A percentile compares a stretch with the other conserved stretches of the same genome.
Conservation (phyloP, 1,284 basidiomycete species). For the Thecaphora frezii region DNA sequence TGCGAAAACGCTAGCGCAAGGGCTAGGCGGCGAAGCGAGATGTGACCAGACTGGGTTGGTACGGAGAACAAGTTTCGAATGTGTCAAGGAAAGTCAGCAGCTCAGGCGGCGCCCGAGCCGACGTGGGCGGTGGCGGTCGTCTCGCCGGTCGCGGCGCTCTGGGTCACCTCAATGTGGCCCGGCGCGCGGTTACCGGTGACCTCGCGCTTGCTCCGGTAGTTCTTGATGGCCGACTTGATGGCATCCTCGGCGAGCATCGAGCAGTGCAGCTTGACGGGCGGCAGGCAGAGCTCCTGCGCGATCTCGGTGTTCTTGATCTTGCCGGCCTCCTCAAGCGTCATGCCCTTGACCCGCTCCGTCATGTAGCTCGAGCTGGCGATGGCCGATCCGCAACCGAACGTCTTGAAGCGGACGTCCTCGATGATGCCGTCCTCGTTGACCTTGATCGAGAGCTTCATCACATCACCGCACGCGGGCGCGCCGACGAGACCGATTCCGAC, state of each 20-base stretch:
- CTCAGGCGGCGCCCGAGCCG: conserved; percentile 54
- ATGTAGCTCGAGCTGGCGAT: conserved; percentile 74
- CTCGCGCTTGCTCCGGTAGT: conserved; percentile 52
- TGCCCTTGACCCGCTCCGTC: conserved; percentile 94
- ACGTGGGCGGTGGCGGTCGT: conserved; percentile 70
- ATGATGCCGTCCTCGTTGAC: conserved; percentile 92
- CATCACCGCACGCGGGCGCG: conserved; percentile 89
- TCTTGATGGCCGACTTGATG: conserved; percentile 66
- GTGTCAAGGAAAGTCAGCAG: too few relatives aligned
- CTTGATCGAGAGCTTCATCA: conserved; percentile 99
- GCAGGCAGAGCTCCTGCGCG: conserved; percentile 81
- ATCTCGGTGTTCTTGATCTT: conserved; percentile 99
- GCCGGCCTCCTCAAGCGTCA: conserved; percentile 89
- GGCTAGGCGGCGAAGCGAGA: too few relatives aligned
- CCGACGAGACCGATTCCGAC: conserved; percentile 98
- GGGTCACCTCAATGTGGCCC: conserved; percentile 76
- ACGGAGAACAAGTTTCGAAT: too few relatives aligned
- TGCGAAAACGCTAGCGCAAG: too few relatives aligned
- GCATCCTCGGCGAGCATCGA: conserved; percentile 96
- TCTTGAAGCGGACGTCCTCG: conserved; percentile 92
- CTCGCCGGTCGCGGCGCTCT: conserved; percentile 69
- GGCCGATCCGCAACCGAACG: conserved; percentile 77
- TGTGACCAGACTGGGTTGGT: too few relatives aligned
- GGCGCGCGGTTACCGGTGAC: conserved; percentile 50
- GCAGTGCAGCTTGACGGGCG: conserved; percentile 82